Evolutionary conservation across 2,329 filamentous ascomycete genomes (phyloP), one percentile per base, ranked within the genome.

Genomic region (Fusarium staphyleae): DNA sequence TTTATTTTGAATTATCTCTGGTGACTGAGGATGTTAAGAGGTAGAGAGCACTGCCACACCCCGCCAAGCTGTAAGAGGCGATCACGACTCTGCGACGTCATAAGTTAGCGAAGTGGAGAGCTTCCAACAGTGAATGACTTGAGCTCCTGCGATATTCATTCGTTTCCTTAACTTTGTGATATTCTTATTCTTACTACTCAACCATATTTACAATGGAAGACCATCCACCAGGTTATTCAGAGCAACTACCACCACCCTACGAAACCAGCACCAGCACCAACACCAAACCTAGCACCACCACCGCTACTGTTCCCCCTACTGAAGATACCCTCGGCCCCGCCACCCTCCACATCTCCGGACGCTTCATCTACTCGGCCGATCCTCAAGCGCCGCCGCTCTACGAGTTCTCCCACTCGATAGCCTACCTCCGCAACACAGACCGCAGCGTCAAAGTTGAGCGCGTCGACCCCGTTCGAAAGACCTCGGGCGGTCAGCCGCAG

Each of bases 321-420:
- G 47, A 30, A 41, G 15, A 53, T 7, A 45, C 63, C 18, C 52
- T 70, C 11, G 67, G 66, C 18, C 73, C 72, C 14, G 66, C 67
- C 4, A 74, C 71, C 1, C 67, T 74, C 30, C 65, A 68, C 45
- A 57, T 72, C 13, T 66, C 65, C n/a, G 69, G 68, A 30, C 70
- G 71, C 46, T 71, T 74, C 64, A 63, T 75, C 54, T 68, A 72
- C 65, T 68, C 69, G 1, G 57, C 59, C 34, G 63, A 70, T 14
- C 54, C 65, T 3, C 48, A 64, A 15, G 62, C 66, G 13, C 65
- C 68, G 26, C 69, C 72, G 1, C 60, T 73, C 11, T 75, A 74
- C 55, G 72, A 75, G 33, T 68, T 74, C 48, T 74, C 73, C 1
- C 71, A 74, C 48, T 66, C 66, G 5, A 62, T 74, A 11, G 68